Conservation (phyloP, 83 land plant species). For the Isoetes engelmannii region DNA sequence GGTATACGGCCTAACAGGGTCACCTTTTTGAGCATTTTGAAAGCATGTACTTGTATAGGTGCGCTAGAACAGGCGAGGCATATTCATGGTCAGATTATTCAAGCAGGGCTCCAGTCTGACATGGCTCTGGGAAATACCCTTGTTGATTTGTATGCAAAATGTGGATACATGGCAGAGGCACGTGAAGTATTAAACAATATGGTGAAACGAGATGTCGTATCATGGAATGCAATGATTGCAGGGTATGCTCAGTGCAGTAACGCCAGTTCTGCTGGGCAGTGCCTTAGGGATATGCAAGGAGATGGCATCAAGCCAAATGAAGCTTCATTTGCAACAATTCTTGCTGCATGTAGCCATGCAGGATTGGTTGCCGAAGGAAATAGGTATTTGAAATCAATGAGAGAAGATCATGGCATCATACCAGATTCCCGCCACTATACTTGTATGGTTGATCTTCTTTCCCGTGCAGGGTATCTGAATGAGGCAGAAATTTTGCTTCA, state of each 20-base stretch:
- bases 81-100: constrained; percentile 1
- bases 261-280: neutral
- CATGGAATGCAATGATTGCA: constrained; percentile 13
- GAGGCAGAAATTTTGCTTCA: constrained; percentile 8
- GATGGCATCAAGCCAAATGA: constrained; percentile 6
- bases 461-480: neutral
- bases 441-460: constrained; percentile 3
- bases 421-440: neutral
- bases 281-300: neutral
- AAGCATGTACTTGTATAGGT: constrained; percentile 4
- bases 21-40: constrained; percentile 2
- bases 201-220: neutral
- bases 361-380: neutral
- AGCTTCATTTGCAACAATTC: neutral
- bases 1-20: constrained; percentile 8
- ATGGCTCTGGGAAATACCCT: neutral
- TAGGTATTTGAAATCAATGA: constrained; percentile 2
- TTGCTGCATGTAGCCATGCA: neutral
- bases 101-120: neutral
- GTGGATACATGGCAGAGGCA: constrained; percentile 6
- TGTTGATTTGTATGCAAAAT: constrained; percentile 11
- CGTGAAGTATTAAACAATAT: constrained; percentile 6
- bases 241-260: constrained; percentile 12
- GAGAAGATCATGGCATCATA: neutral
- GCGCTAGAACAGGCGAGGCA: constrained; percentile 5